phyloP scores from a whole-genome alignment of 768 basidiomycete species.

The Albatrellus ellisii region DNA sequence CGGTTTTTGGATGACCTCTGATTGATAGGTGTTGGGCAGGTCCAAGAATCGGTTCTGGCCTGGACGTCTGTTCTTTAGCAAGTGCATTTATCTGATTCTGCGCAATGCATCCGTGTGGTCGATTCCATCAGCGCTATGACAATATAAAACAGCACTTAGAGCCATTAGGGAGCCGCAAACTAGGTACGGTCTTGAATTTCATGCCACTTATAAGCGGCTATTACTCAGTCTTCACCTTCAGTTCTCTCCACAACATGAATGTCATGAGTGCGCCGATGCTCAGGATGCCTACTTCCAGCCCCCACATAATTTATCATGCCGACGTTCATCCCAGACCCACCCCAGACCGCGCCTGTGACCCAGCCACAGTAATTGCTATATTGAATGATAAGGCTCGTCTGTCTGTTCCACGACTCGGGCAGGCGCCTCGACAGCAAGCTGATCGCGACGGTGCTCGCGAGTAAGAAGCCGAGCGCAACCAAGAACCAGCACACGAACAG shows the following conservation, averaged over 20 bases:
- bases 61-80: too few relatives aligned
- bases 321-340: slow-evolving; percentile 43
- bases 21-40: too few relatives aligned
- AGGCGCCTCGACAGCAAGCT: slow-evolving; percentile 58
- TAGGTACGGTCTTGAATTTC: too few relatives aligned
- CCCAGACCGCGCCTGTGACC: slow-evolving; percentile 54
- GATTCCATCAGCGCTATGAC: too few relatives aligned
- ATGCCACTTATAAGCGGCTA: too few relatives aligned
- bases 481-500: slow-evolving; percentile 39
- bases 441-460: slow-evolving; percentile 57
- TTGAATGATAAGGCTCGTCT: slow-evolving; percentile 47
- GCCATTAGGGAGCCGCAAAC: too few relatives aligned
- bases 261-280: slow-evolving; percentile 44
- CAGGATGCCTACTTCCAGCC: slow-evolving; percentile 45
- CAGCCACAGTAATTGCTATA: slow-evolving; percentile 60
- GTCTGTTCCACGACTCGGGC: slow-evolving; percentile 45
- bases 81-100: too few relatives aligned
- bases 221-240: slow-evolving; percentile 55
- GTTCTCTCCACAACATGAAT: slow-evolving; percentile 40
- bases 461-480: slow-evolving; percentile 59
- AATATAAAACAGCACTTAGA: too few relatives aligned
- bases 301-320: slow-evolving; percentile 51
- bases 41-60: too few relatives aligned
- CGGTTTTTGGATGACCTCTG: too few relatives aligned
- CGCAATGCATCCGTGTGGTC: too few relatives aligned